These are phyloP conservation scores for Arthromyces matolae DNA, from an alignment of 768 basidiomycete species.

Conservation along the genomic window DNA sequence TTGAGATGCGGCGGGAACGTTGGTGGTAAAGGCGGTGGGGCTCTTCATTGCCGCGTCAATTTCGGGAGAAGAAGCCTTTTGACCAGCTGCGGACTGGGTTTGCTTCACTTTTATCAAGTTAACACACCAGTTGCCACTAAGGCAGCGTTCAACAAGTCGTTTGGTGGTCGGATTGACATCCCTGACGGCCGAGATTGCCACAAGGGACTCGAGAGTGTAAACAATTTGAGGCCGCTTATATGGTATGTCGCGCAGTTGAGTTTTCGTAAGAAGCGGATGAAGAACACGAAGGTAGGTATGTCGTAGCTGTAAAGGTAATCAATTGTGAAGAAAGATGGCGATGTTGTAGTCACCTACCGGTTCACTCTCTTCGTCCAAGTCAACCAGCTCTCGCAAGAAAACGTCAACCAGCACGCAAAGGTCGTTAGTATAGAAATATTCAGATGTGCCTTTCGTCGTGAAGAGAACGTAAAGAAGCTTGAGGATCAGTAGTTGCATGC, in stretches of 20 bases:
- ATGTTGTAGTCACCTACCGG: slow-evolving; percentile 52
- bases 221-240: slow-evolving; percentile 94
- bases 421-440: slow-evolving; percentile 99
- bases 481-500: slow-evolving; percentile 90
- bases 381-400: slow-evolving; percentile 88
- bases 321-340: not conserved
- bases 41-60: slow-evolving; percentile 41
- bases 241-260: slow-evolving; percentile 77
- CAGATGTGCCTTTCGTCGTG: slow-evolving; percentile 86
- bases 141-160: slow-evolving; percentile 88
- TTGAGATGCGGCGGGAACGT: slow-evolving; percentile 29
- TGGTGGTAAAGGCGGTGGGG: slow-evolving; percentile 24
- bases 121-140: slow-evolving; percentile 84
- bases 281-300: slow-evolving; percentile 97
- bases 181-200: slow-evolving; percentile 69
- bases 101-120: slow-evolving; percentile 47
- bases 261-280: slow-evolving; percentile 91
- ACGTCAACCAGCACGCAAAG: slow-evolving; percentile 95
- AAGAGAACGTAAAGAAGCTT: slow-evolving; percentile 95
- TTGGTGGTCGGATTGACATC: slow-evolving; percentile 86
- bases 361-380: slow-evolving; percentile 92
- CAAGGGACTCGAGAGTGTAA: slow-evolving; percentile 72
- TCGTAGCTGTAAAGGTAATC: slow-evolving; percentile 54
- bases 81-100: slow-evolving; percentile 3
- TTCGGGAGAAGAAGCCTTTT: slow-evolving; percentile 33